Evolutionary conservation across 176 grass and related monocot species (phyloP), one percentile per base, ranked within the genome.

Genomic region (Luzula sylvatica): DNA sequence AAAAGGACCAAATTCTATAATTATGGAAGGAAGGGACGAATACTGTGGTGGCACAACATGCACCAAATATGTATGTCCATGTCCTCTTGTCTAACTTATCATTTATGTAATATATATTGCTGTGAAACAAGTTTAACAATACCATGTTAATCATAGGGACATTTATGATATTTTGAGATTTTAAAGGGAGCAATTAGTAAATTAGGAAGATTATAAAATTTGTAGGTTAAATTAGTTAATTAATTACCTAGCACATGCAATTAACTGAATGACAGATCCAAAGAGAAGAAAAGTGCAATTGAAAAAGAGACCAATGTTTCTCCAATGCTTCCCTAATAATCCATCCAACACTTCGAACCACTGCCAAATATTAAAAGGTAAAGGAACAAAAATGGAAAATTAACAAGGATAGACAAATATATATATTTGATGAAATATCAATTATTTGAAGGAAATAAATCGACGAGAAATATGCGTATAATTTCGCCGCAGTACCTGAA

Each of bases 241-340:
- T 40, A 50, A 55, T 73, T 56, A 86, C 82, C 87, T 95, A 20
- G 92, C 85, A 45, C 92, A 98, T 29, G 86, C 92, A 52, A 98
- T 90, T 55, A 98, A 67, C 76, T 98, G 92, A 68, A 98, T 98
- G 63, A 98, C 92, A 38, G 92, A 98, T 46, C 92, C 92, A 65
- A 98, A 98, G 38, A 98, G 81, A 47, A 98, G 81, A 82, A 98
- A 98, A 1, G 86, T 98, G 75, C 92, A 90, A 74, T 98, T 90
- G 75, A 98, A 98, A 76, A 90, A 53, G 21, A 98, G 85, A 21
- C 92, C 86, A 42, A 49, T 19, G 50, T 98, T 98, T 41, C 92
- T 81, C 92, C 92, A 98, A 20, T 90, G 92, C 48, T 35, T 62
- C 2, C 92, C 92, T 52, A 98, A 66, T 8, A 98, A 62, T 15